Evolutionary conservation across 163 green algal species (phyloP).

Genomic region (Chlamydomonas reinhardtii): DNA sequence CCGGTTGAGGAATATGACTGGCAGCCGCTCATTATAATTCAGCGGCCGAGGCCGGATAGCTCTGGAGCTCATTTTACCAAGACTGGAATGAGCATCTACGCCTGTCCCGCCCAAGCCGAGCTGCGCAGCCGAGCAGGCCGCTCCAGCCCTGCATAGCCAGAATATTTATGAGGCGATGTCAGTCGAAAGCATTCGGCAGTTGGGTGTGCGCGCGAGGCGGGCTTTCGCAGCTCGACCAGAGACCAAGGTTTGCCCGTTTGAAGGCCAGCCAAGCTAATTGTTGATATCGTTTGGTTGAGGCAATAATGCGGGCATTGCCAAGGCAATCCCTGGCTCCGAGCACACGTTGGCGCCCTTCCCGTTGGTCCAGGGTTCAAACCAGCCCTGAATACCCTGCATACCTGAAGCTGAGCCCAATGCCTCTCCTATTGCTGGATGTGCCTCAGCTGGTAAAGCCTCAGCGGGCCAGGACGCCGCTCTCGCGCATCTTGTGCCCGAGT

Average conservation of each 20-base stretch:
- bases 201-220: background rate
- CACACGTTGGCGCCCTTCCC: too few relatives aligned
- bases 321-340: too few relatives aligned
- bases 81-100: background rate
- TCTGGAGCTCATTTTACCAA: background rate
- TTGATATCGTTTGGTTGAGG: too few relatives aligned
- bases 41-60: conserved; percentile 50
- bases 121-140: background rate
- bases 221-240: background rate
- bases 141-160: background rate
- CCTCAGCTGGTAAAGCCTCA: too few relatives aligned
- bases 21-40: conserved; percentile 48
- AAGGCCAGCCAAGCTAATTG: background rate
- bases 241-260: background rate
- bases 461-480: too few relatives aligned
- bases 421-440: too few relatives aligned
- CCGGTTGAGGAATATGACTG: conserved; percentile 43
- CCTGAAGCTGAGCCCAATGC: too few relatives aligned
- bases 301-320: too few relatives aligned
- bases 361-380: too few relatives aligned
- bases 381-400: too few relatives aligned
- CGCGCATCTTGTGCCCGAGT: too few relatives aligned
- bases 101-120: too few relatives aligned
- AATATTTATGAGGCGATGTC: background rate
- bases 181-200: background rate